Evolutionary conservation across 306 rosid species (phyloP).

Genomic region (Castanea crenata): DNA sequence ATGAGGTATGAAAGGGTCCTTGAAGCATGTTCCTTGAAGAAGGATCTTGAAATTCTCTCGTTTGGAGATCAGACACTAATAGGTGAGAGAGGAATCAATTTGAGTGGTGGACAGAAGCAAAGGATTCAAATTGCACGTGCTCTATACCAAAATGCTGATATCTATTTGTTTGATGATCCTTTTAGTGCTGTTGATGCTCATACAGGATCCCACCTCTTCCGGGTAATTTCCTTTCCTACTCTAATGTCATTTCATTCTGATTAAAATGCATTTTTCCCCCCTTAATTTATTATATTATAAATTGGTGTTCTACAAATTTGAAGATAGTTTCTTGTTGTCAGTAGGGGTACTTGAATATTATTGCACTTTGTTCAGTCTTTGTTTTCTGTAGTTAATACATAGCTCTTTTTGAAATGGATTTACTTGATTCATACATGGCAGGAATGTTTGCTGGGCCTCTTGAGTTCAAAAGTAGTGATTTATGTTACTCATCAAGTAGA

Average conservation of each 20-base stretch:
- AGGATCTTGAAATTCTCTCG: conserved; percentile 67
- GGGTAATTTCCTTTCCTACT: conserved; percentile 27
- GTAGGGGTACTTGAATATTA: too few species aligned
- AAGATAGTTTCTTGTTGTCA: too few species aligned
- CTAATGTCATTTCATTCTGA: neutral
- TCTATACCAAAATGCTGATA: conserved; percentile 74
- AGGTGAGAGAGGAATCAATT: conserved; percentile 82
- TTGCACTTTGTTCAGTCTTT: too few species aligned
- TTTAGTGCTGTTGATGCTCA: conserved; percentile 92
- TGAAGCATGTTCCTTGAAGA: conserved; percentile 68
- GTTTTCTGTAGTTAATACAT: too few species aligned
- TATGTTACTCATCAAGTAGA: conserved; percentile 91
- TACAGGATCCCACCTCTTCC: conserved; percentile 79
- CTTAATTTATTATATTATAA: too few species aligned
- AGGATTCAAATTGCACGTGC: conserved; percentile 87
- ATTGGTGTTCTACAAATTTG: too few species aligned
- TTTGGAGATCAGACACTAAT: conserved; percentile 77
- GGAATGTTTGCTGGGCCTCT: conserved; percentile 76
- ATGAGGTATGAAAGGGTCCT: conserved; percentile 63
- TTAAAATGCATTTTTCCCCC: neutral
- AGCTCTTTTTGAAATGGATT: too few species aligned
- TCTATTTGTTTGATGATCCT: conserved; percentile 82
- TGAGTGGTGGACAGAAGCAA: conserved; percentile 90
- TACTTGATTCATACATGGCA: conserved; percentile 5
- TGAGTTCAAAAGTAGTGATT: conserved; percentile 71